Evolutionary conservation across 805 yeast species (phyloP).

Genomic region (Candida lessepsii): DNA sequence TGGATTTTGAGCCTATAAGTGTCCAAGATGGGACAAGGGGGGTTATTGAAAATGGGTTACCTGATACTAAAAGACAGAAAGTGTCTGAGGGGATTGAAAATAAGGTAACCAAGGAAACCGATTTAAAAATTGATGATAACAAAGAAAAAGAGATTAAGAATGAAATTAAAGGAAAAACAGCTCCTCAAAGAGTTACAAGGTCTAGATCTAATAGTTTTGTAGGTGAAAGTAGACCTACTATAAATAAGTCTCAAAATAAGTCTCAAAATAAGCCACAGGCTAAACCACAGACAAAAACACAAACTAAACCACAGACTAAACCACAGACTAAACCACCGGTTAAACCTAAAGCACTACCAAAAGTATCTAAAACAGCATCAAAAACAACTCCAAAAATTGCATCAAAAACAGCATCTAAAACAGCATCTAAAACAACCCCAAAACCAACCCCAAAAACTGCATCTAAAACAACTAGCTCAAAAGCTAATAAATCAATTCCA

Average conservation of each 20-base stretch:
- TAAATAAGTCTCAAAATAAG: not conserved
- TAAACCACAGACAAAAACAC: not conserved
- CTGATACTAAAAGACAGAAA: no score
- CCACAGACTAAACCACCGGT: not conserved
- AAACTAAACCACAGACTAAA: not conserved
- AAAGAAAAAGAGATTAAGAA: not conserved
- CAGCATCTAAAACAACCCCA: not conserved
- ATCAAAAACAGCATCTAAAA: not conserved
- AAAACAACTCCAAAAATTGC: not conserved
- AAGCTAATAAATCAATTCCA: no score
- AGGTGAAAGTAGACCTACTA: slow-evolving; percentile 1
- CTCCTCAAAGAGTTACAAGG: slow-evolving; percentile 2
- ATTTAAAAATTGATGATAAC: not conserved
- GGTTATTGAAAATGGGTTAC: no score
- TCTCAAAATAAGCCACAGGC: not conserved
- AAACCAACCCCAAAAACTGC: not conserved
- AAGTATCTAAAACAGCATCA: slow-evolving; percentile 1
- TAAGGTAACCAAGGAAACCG: no score
- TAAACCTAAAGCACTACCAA: no score
- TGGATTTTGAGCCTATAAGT: slow-evolving; percentile 8
- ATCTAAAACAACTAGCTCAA: not conserved
- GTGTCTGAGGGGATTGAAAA: no score
- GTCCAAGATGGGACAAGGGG: no score
- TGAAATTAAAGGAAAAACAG: not conserved
- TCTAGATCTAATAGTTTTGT: slow-evolving; percentile 6